Evolutionary conservation across 352 stramenopile genomes (phyloP).

Genomic region (Phytophthora sojae): DNA sequence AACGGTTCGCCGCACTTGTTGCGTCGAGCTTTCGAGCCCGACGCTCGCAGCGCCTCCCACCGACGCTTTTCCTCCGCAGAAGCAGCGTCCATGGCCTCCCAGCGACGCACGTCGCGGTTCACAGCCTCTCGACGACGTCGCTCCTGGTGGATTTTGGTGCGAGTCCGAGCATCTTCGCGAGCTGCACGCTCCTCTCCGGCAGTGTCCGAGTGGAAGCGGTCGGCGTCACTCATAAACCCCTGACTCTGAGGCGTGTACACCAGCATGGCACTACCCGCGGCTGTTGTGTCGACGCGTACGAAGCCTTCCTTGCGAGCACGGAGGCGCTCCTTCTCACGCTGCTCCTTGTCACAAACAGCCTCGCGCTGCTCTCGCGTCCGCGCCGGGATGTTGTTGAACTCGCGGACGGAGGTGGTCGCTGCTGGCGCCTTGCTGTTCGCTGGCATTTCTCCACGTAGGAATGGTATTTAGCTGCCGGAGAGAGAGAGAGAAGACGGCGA

Average conservation of each 20-base stretch:
- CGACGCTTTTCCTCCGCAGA: conserved; percentile 75
- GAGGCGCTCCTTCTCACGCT: conserved; percentile 78
- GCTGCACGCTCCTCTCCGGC: conserved; percentile 79
- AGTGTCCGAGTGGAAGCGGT: conserved; percentile 92
- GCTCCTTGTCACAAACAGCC: conserved; percentile 79
- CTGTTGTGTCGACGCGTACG: conserved; percentile 74
- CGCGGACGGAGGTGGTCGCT: conserved; percentile 12
- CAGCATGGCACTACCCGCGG: conserved; percentile 72
- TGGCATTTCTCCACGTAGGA: conserved; percentile 15
- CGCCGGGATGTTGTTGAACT: conserved; percentile 86
- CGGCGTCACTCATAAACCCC: conserved; percentile 86
- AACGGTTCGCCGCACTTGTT: conserved; percentile 90
- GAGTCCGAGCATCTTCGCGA: conserved; percentile 62
- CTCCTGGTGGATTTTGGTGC: conserved; percentile 69
- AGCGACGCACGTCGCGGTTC: conserved; percentile 82
- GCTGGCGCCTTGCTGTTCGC: conserved; percentile 12
- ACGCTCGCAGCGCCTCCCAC: conserved; percentile 60
- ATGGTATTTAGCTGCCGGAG: no score
- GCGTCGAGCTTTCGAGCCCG: conserved; percentile 82
- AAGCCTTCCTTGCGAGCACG: conserved; percentile 73
- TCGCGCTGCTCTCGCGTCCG: conserved; percentile 72
- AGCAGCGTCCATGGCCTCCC: conserved; percentile 82
- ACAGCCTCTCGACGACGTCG: conserved; percentile 65
- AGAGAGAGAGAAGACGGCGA: conserved; percentile 13
- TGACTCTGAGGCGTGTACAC: conserved; percentile 66